Base-by-base conservation (phyloP, 176 grass and related monocot genomes). In the Eleusine indica region DNA sequence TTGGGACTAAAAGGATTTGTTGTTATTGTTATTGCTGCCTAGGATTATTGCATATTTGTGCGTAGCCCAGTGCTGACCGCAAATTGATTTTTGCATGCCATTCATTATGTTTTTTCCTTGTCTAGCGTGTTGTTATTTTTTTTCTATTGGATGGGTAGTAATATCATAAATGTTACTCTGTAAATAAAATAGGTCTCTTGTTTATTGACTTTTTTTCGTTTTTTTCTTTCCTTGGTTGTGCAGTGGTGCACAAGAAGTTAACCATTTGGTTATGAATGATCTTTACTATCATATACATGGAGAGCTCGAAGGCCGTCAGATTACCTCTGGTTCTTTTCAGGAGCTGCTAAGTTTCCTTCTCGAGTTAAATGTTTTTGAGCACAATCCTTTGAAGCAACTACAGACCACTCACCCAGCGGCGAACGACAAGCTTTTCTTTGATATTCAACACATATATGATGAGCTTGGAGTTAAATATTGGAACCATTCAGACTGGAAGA, bases 291-390 rank as follows among this genome's bases (percentile, higher is more conserved):
- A 91, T 81, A 84, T 93, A 75, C 79, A 62, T 75, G 92, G 89
- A 86, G 88, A 86, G 73, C 82, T 98, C 6, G 86, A 98, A 68
- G 89, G 96, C 46, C 93, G 89, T 40, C 82, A 83, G 58, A 98
- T 91, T 79, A 91, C 82, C 75, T 84, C 93, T 76, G 93, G 91
- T 62, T 85, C 91, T 68, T 98, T 98, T 90, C 86, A 86, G 43
- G 96, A 98, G 76, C 83, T 98, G 25, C 89, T 86, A 66, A 57
- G 21, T 83, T 95, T 92, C 82, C 87, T 98, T 79, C 78, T 95
- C 7, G 77, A 89, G 83, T 91, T 94, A 46, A 88, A 84, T 84
- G n/a, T 85, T 87, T 98, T 98, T 61, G 89, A 94, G 71, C 68
- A 84, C 57, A 87, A 65, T 65, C 65, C 86, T 29, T 54, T 30